Percentiles rank a stretch among this genome's conserved stretches.
phyloP scores from a whole-genome alignment of 139 green algal species.

The Chara braunii region DNA sequence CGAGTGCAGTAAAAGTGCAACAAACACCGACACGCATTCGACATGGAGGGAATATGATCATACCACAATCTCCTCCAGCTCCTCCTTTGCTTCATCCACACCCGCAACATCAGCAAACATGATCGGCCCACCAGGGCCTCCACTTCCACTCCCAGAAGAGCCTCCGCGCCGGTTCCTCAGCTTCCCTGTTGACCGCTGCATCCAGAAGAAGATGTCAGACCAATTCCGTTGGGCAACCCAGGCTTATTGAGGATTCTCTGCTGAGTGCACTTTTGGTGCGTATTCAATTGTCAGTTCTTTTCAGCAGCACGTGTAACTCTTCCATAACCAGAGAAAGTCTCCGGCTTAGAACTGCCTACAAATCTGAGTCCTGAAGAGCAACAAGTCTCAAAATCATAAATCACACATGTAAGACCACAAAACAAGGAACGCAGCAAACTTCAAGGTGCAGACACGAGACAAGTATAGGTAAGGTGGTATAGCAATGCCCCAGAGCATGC shows the following conservation, averaged over 20 bases:
- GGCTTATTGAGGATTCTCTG: not conserved
- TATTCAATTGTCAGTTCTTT: not conserved
- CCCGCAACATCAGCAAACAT: slow-evolving; percentile 46
- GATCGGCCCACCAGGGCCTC: slow-evolving; percentile 38
- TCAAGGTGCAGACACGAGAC: too few species aligned
- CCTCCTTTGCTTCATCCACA: slow-evolving; percentile 87
- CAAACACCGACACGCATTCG: too few species aligned
- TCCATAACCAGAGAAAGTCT: not conserved
- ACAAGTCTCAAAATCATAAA: too few species aligned
- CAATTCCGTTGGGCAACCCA: not conserved
- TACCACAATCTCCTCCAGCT: slow-evolving; percentile 92
- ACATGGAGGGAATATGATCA: slow-evolving; percentile 41
- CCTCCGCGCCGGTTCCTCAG: not conserved
- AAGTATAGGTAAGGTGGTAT: too few species aligned
- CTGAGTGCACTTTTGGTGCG: not conserved
- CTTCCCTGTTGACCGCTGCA: not conserved
- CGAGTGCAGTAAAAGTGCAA: too few species aligned
- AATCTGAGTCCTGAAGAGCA: too few species aligned
- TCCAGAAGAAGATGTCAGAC: too few species aligned
- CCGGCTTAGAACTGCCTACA: too few species aligned
- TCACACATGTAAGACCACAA: too few species aligned
- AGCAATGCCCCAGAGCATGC: too few species aligned
- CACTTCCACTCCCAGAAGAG: slow-evolving; percentile 22
- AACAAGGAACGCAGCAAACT: too few species aligned
- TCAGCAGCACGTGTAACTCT: not conserved